These are phyloP conservation scores for Aspergillus costaricaensis DNA, from an alignment of 2,329 filamentous ascomycete species.

Conservation along the genomic window DNA sequence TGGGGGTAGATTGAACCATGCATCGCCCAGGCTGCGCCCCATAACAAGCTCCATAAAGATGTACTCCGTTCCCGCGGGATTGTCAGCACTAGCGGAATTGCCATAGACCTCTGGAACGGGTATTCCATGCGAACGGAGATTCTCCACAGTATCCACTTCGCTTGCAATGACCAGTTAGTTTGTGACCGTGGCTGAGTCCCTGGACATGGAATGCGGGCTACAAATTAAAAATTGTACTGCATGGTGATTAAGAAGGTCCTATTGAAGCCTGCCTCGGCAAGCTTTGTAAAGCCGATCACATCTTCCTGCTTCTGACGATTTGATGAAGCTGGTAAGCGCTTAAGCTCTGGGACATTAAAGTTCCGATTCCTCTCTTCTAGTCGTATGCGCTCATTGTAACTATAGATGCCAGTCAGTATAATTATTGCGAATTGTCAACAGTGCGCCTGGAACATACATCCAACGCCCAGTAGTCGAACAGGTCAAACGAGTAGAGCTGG, in stretches of 20 bases:
- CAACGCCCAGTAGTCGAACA: slow-evolving; percentile 20
- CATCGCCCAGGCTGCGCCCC: neutral
- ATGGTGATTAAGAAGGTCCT: neutral
- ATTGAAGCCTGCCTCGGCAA: slow-evolving; percentile 12
- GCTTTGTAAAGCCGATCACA: slow-evolving; percentile 4
- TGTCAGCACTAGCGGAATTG: neutral
- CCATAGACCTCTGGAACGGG: neutral
- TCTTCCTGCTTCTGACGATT: slow-evolving; percentile 11
- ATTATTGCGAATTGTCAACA: neutral
- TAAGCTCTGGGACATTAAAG: slow-evolving; percentile 19
- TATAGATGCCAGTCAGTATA: neutral
- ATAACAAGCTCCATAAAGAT: neutral
- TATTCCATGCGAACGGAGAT: neutral
- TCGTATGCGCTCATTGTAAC: slow-evolving; percentile 2
- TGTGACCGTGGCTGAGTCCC: neutral
- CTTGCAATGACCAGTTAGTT: neutral
- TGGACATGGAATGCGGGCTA: neutral
- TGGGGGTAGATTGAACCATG: neutral
- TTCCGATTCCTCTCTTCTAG: slow-evolving; percentile 14
- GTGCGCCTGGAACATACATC: slow-evolving; percentile 9
- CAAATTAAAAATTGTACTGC: neutral
- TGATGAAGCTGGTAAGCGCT: slow-evolving; percentile 16
- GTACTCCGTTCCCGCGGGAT: neutral
- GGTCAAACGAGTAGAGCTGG: neutral
- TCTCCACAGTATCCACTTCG: neutral